phyloP scores from a whole-genome alignment of 2,329 filamentous ascomycete genomes.

The Sordariomycetes sp. region DNA sequence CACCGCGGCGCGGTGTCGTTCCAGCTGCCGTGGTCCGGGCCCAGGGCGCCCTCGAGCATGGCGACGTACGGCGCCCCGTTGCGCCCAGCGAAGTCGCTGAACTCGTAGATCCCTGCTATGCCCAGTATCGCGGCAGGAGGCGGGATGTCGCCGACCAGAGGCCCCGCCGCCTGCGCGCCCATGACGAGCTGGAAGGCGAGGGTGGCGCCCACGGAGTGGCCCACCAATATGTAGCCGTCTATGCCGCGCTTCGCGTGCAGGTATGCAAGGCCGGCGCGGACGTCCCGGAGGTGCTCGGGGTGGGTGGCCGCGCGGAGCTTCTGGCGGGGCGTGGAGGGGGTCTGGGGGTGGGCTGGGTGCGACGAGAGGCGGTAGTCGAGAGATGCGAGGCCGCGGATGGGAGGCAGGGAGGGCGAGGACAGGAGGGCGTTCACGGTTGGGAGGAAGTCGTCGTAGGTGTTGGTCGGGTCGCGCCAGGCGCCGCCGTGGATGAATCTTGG shows the following conservation, averaged over 20 bases:
- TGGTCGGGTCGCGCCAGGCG: conserved; percentile 14
- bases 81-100: conserved; percentile 40
- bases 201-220: conserved; percentile 53
- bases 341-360: conserved; percentile 30
- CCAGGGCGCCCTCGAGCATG: conserved; percentile 53
- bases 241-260: conserved; percentile 35
- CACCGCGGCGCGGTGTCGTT: conserved; percentile 41
- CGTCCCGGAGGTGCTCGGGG: conserved; percentile 49
- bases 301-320: conserved; percentile 36
- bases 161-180: conserved; percentile 21
- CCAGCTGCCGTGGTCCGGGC: conserved; percentile 39
- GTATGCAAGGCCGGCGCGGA: conserved; percentile 37
- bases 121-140: conserved; percentile 45
- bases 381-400: conserved; percentile 21
- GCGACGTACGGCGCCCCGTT: conserved; percentile 38
- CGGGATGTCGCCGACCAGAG: conserved; percentile 11
- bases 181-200: conserved; percentile 38
- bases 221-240: conserved; percentile 42
- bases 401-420: conserved; percentile 41
- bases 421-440: conserved; percentile 14
- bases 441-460: conserved; percentile 7
- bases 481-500: conserved; percentile 14
- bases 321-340: neutral
- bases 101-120: conserved; percentile 57
- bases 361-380: conserved; percentile 53